Conservation (phyloP, 305 asterid genomes). For the Plantago coronopus region DNA sequence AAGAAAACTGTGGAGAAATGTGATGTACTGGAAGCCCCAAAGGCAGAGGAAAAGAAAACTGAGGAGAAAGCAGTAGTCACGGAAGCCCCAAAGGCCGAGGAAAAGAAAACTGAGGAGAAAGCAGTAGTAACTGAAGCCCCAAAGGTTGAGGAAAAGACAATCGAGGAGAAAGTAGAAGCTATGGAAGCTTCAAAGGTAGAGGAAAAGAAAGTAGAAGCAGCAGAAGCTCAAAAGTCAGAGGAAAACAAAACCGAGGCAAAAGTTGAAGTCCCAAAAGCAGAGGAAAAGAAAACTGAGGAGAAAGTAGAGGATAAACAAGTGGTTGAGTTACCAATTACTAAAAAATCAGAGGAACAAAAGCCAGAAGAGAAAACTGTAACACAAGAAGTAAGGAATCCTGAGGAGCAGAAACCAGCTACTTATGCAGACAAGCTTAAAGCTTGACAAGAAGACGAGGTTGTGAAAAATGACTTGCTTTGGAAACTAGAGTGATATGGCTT, state of each 20-base stretch:
- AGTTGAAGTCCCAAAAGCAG: background rate
- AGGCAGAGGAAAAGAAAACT: background rate
- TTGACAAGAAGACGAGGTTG: slow-evolving; percentile 3
- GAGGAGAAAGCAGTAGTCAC: too few relatives aligned
- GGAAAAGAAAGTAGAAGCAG: background rate
- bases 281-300: slow-evolving; percentile 9
- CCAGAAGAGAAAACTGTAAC: slow-evolving; percentile 8
- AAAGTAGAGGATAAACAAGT: slow-evolving; percentile 1
- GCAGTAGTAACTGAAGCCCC: too few relatives aligned
- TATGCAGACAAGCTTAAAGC: slow-evolving; percentile 6
- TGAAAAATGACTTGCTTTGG: background rate
- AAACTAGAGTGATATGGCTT: background rate
- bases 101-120: background rate
- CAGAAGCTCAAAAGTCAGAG: background rate
- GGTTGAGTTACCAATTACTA: background rate
- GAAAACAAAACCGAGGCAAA: slow-evolving; percentile 18
- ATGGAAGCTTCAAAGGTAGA: slow-evolving; percentile 3
- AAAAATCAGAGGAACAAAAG: background rate
- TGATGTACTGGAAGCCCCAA: background rate
- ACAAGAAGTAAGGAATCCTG: slow-evolving; percentile 16
- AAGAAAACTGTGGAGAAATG: slow-evolving; percentile 5
- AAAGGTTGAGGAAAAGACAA: background rate
- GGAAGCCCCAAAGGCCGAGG: background rate
- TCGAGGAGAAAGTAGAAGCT: slow-evolving; percentile 13
- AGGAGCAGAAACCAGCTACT: slow-evolving; percentile 5